Evolutionary conservation across 1,284 basidiomycete genomes (phyloP), one percentile per base, ranked within the genome.

Genomic region (Rhodofomes roseus): DNA sequence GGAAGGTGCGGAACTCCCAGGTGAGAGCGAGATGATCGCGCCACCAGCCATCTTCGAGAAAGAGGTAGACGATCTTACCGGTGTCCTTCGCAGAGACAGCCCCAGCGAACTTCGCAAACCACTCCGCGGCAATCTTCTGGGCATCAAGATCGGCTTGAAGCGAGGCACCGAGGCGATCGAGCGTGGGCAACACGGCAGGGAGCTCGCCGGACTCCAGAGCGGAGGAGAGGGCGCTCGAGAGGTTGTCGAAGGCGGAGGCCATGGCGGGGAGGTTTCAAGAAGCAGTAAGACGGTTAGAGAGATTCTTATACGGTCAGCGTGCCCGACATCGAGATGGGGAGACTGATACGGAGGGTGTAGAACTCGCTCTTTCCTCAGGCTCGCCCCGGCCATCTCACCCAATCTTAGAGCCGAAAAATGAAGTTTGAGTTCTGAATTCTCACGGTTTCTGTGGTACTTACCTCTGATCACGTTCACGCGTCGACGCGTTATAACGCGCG

Each of bases 1-100:
- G 76, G 71, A 88, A 83, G 0, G 86, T 87, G 55, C 86, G 82
- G 66, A 88, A 81, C 63, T 85, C 80, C 84, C 84, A 88, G 12
- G 86, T 86, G 43, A 87, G 73, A 0, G 83, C 76, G 37, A 87
- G 77, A 63, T 85, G 77, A 69, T 89, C 87, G 51, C 84, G 76
- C 84, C 82, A 86, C 70, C 76, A 78, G 4, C 78, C 77, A 56
- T 83, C 77, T 1, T 75, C 72, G 23, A 77, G 67, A 60, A 85
- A 75, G 56, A 80, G 73, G 22, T 69, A 60, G 20, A 72, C 64
- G 50, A 81, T 62, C 12, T 68, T 73, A 22, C 75, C 67, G 43
- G 74, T 70, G 59, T 85, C 68, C 60, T 69, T 68, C 0, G 71
- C 63, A 43, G 70, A 68, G 34, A 77, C 66, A 7, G 73, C 66